phyloP scores from a whole-genome alignment of 148 eudicot species.

The Bassia scoparia region DNA sequence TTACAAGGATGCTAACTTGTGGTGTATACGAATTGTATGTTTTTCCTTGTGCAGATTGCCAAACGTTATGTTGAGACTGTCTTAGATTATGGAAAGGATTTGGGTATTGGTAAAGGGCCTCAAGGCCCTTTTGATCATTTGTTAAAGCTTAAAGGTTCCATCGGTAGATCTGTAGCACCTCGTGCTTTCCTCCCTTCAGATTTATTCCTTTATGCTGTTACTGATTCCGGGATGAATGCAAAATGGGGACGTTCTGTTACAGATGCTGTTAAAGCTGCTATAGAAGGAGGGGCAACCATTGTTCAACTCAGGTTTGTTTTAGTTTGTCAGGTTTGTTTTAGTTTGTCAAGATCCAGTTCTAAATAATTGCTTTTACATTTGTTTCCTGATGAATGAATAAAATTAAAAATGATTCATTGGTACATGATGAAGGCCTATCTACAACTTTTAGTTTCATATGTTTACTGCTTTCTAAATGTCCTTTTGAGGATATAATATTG shows the following conservation, averaged over 20 bases:
- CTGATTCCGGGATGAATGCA: slow-evolving; percentile 92
- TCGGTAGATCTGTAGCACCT: slow-evolving; percentile 28
- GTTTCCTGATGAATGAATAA: too few relatives aligned
- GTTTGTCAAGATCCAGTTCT: too few relatives aligned
- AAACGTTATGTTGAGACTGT: slow-evolving; percentile 80
- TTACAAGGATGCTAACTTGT: neutral
- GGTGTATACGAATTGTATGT: neutral
- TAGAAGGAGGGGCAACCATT: slow-evolving; percentile 93
- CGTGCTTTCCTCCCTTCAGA: slow-evolving; percentile 50
- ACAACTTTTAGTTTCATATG: too few relatives aligned
- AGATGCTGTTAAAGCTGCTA: slow-evolving; percentile 79
- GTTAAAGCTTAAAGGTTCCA: slow-evolving; percentile 55
- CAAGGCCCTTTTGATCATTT: slow-evolving; percentile 92
- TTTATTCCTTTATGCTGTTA: slow-evolving; percentile 84
- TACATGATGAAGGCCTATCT: too few relatives aligned
- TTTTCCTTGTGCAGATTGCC: slow-evolving; percentile 46
- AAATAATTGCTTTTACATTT: too few relatives aligned
- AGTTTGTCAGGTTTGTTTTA: too few relatives aligned
- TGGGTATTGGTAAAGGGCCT: slow-evolving; percentile 62
- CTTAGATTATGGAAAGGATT: slow-evolving; percentile 71
- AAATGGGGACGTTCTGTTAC: slow-evolving; percentile 79
- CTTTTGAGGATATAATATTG: too few relatives aligned
- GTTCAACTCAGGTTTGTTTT: slow-evolving; percentile 72
- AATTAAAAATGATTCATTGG: too few relatives aligned
- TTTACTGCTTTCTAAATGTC: too few relatives aligned